Base-by-base conservation (phyloP, 1,284 basidiomycete species). In the Thecaphora frezii region DNA sequence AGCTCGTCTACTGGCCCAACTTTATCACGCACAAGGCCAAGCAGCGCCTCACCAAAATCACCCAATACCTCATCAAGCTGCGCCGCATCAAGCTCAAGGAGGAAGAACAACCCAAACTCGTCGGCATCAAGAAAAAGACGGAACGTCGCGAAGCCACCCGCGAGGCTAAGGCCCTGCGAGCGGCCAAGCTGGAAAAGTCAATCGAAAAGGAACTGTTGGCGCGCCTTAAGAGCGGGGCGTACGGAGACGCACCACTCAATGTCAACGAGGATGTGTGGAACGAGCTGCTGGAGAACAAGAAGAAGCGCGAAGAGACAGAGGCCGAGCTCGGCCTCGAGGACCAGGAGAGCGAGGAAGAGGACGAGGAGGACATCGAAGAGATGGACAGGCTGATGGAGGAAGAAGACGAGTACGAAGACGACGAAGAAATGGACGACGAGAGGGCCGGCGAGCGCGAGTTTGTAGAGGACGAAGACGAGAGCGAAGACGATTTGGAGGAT, bases 1-100 rank as follows among this genome's bases (percentile, higher is more conserved):
- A 97, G 77, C 85, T 98, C 65, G 85, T 93, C 43, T 93, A 97
- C 81, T 98, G 96, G 96, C 93, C 93, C 12, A 94, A 93, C 73
- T 98, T 96, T 80, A 88, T 88, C 51, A 90, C 92, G 55, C 96
- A 98, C 83, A 97, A 97, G 82, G 97, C 94, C 84, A 99, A 98
- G 83, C 96, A 99, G 82, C 86, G 96, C 47, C 85, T 97, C 37
- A 99, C 96, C 18, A 98, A 97, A 83, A 97, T 99, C 72, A 98
- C 94, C 0, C 96, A 99, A 80, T 98, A 97, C 78, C 85, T 98
- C 62, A 97, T 98, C 81, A 96, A 97, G 83, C 93, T 98, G 90
- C 85, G 96, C 56, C 86, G 91, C 40, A 82, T 97, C 71, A 89
- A 89, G 73, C 83, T 94, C 59, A 88, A 90, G 51, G 72, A 69